These are phyloP conservation scores for Fagus crenata DNA, from an alignment of 306 rosid species.

Conservation along the genomic window DNA sequence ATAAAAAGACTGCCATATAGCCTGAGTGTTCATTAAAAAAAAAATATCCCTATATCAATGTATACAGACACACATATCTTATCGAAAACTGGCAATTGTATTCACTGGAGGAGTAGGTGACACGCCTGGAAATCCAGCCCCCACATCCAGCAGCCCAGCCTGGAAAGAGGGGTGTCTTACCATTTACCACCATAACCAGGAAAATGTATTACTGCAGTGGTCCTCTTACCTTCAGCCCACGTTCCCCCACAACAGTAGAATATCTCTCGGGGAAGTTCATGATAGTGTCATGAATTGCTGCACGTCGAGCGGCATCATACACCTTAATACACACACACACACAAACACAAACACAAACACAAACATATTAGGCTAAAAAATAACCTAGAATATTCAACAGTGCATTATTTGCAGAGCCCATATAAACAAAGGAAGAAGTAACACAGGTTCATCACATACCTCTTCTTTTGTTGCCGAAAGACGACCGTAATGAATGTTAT, in stretches of 20 bases:
- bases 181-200: slow-evolving; percentile 15
- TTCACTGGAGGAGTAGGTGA: not conserved
- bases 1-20: not conserved
- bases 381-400: slow-evolving; percentile 24
- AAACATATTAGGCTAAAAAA: slow-evolving; percentile 23
- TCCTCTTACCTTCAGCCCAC: slow-evolving; percentile 89
- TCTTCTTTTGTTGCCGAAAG: slow-evolving; percentile 88
- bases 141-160: slow-evolving; percentile 9
- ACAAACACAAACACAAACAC: slow-evolving; percentile 4
- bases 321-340: slow-evolving; percentile 47
- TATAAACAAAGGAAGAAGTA: slow-evolving; percentile 21
- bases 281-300: slow-evolving; percentile 92
- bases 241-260: slow-evolving; percentile 88
- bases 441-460: slow-evolving; percentile 46
- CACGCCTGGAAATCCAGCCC: not conserved
- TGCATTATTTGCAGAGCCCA: slow-evolving; percentile 12
- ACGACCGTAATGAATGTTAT: slow-evolving; percentile 87
- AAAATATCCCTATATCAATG: not conserved
- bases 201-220: slow-evolving; percentile 20
- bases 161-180: slow-evolving; percentile 12
- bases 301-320: slow-evolving; percentile 84
- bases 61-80: not conserved
- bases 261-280: slow-evolving; percentile 81
- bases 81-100: not conserved
- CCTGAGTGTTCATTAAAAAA: not conserved